These are phyloP conservation scores for Hypoxylon sp. DNA, from an alignment of 2,329 filamentous ascomycete genomes.

Conservation along the genomic window DNA sequence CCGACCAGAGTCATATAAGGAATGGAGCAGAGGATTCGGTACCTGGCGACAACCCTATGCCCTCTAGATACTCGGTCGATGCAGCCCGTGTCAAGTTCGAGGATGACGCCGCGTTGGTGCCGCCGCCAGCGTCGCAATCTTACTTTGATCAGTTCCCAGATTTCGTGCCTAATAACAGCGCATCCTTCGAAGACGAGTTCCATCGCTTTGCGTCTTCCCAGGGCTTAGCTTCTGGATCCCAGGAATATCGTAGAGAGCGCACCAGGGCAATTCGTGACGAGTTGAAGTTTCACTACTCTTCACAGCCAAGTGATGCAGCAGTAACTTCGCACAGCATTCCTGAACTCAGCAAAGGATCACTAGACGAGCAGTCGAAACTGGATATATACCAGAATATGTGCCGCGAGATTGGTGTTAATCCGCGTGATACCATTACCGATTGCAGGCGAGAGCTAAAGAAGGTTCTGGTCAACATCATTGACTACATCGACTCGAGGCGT, in stretches of 20 bases:
- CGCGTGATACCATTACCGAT: slow-evolving; percentile 35
- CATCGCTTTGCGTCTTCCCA: slow-evolving; percentile 51
- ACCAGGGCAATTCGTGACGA: slow-evolving; percentile 43
- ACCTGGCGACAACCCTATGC: not conserved
- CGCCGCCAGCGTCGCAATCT: slow-evolving; percentile 46
- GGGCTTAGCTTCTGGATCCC: slow-evolving; percentile 26
- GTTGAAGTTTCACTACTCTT: slow-evolving; percentile 42
- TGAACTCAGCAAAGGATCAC: not conserved
- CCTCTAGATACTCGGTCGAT: not conserved
- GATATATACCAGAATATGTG: slow-evolving; percentile 44
- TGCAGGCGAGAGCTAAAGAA: slow-evolving; percentile 45
- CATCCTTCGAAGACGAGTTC: slow-evolving; percentile 50
- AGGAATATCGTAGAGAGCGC: slow-evolving; percentile 36
- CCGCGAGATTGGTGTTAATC: slow-evolving; percentile 41
- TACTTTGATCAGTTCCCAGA: slow-evolving; percentile 48
- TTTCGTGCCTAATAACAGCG: slow-evolving; percentile 44
- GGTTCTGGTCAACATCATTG: slow-evolving; percentile 51
- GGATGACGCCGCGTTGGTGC: slow-evolving; percentile 19
- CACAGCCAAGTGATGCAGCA: slow-evolving; percentile 8
- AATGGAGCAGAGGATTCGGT: slow-evolving; percentile 1
- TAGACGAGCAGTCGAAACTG: slow-evolving; percentile 24
- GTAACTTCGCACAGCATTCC: slow-evolving; percentile 13
- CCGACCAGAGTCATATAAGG: not conserved
- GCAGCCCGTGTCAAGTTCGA: slow-evolving; percentile 4
- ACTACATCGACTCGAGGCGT: slow-evolving; percentile 49